These are phyloP conservation scores for Thalassiosira hispida DNA, from an alignment of 352 stramenopile genomes.

Conservation along the genomic window DNA sequence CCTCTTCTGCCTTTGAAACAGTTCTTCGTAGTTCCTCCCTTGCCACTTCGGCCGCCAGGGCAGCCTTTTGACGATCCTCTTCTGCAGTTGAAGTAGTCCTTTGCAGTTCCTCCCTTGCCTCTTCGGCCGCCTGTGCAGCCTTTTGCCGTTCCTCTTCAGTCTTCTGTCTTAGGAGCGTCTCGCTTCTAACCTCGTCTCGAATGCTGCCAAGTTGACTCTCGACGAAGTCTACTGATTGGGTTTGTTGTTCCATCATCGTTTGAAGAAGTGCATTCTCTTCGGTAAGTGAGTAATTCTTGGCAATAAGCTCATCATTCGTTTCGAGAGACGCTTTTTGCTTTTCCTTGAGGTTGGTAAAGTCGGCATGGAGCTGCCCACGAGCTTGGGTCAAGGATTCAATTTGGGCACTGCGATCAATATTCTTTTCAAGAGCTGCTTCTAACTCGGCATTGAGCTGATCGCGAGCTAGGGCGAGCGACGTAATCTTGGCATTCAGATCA, in stretches of 20 bases:
- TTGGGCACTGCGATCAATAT: slow-evolving; percentile 5
- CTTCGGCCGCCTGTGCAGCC: not conserved
- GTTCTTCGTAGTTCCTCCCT: too few species aligned
- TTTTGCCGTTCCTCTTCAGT: slow-evolving; percentile 1
- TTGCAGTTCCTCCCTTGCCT: too few species aligned
- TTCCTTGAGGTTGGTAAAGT: not conserved
- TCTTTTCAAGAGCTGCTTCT: slow-evolving; percentile 3
- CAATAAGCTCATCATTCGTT: slow-evolving; percentile 1
- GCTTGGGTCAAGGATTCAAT: slow-evolving; percentile 6
- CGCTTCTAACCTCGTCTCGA: slow-evolving; percentile 4
- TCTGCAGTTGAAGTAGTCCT: too few species aligned
- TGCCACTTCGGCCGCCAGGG: not conserved
- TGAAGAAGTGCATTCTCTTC: slow-evolving; percentile 2
- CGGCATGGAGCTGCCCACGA: not conserved
- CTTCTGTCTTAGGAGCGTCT: too few species aligned
- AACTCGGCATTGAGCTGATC: not conserved
- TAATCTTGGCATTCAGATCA: slow-evolving; percentile 13
- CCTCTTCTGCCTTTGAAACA: not conserved
- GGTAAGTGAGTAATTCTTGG: not conserved
- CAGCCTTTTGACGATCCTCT: not conserved
- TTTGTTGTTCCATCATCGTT: slow-evolving; percentile 8
- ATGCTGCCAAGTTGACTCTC: slow-evolving; percentile 16
- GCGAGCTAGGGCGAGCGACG: not conserved
- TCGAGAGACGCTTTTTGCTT: not conserved
- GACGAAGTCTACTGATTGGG: slow-evolving; percentile 10